phyloP scores from a whole-genome alignment of 768 basidiomycete genomes.

The Neoboletus brunneissimus region DNA sequence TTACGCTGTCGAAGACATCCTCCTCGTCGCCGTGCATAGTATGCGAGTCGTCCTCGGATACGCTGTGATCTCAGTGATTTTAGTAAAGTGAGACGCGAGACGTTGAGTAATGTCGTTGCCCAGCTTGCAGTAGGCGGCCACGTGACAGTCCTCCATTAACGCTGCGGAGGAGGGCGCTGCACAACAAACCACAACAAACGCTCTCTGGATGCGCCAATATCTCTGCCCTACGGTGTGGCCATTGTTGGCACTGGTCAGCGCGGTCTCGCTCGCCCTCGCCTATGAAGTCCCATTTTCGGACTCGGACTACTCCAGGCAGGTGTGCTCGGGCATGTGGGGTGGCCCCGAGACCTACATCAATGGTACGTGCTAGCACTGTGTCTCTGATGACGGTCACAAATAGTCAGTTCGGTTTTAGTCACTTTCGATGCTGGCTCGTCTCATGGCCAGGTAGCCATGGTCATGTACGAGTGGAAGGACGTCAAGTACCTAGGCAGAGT shows the following conservation, averaged over 20 bases:
- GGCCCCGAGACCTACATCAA: slow-evolving; percentile 77
- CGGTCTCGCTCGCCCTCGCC: slow-evolving; percentile 39
- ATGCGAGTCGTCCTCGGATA: background rate
- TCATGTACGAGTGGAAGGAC: slow-evolving; percentile 96
- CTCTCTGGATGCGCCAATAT: slow-evolving; percentile 28
- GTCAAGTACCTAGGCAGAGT: slow-evolving; percentile 76
- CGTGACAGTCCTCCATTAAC: slow-evolving; percentile 21
- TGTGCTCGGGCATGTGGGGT: slow-evolving; percentile 96
- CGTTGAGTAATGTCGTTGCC: background rate
- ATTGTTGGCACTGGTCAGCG: slow-evolving; percentile 28
- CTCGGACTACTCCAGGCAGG: slow-evolving; percentile 82
- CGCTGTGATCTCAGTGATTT: background rate
- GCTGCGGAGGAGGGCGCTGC: slow-evolving; percentile 6
- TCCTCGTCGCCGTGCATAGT: slow-evolving; percentile 82
- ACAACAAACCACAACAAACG: slow-evolving; percentile 30
- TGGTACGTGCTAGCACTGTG: slow-evolving; percentile 53
- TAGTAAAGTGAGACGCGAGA: background rate
- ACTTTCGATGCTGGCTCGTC: slow-evolving; percentile 69
- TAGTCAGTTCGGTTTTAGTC: slow-evolving; percentile 41
- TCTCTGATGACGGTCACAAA: slow-evolving; percentile 17
- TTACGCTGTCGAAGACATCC: slow-evolving; percentile 88
- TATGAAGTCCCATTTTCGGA: slow-evolving; percentile 68
- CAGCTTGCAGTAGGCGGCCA: slow-evolving; percentile 9
- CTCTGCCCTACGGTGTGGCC: slow-evolving; percentile 8
- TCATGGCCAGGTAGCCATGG: slow-evolving; percentile 86